Evolutionary conservation across 176 grass and related monocot genomes (phyloP).

Genomic region (Phoenix dactylifera): DNA sequence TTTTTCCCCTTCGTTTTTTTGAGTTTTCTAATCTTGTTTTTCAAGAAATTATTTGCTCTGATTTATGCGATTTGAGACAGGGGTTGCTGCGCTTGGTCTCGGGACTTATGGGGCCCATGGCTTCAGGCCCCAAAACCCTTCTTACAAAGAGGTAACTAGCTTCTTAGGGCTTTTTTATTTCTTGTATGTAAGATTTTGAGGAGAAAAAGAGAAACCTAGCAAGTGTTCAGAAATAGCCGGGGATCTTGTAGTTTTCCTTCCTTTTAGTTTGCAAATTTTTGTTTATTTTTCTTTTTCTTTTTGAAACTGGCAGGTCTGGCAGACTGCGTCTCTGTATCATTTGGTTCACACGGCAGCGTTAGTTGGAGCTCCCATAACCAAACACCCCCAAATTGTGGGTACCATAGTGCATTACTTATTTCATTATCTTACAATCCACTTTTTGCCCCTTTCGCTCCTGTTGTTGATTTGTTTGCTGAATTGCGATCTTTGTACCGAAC

Average conservation of each 20-base stretch:
- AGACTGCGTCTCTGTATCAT: constrained; percentile 84
- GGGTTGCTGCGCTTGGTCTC: constrained; percentile 72
- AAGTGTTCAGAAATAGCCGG: too few species aligned
- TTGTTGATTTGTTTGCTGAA: too few species aligned
- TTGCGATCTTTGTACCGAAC: background rate
- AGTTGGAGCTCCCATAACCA: constrained; percentile 70
- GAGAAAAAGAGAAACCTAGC: too few species aligned
- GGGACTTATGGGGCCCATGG: constrained; percentile 76
- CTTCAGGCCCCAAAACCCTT: constrained; percentile 58
- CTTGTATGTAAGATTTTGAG: background rate
- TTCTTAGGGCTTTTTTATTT: background rate
- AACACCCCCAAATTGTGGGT: constrained; percentile 61
- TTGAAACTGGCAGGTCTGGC: constrained; percentile 55
- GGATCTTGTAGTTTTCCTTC: background rate
- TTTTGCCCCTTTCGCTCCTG: too few species aligned
- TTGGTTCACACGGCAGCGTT: constrained; percentile 83
- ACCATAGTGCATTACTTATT: too few species aligned
- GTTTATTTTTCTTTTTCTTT: background rate
- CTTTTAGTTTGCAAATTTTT: background rate
- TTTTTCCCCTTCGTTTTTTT: constrained; percentile 4
- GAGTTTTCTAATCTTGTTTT: constrained; percentile 1
- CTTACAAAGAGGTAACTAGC: constrained; percentile 59
- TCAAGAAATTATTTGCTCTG: background rate
- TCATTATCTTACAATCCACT: too few species aligned
- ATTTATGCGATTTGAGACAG: constrained; percentile 20